Base-by-base conservation (phyloP, 495 filamentous ascomycete species). In the Neurospora tetraspora region DNA sequence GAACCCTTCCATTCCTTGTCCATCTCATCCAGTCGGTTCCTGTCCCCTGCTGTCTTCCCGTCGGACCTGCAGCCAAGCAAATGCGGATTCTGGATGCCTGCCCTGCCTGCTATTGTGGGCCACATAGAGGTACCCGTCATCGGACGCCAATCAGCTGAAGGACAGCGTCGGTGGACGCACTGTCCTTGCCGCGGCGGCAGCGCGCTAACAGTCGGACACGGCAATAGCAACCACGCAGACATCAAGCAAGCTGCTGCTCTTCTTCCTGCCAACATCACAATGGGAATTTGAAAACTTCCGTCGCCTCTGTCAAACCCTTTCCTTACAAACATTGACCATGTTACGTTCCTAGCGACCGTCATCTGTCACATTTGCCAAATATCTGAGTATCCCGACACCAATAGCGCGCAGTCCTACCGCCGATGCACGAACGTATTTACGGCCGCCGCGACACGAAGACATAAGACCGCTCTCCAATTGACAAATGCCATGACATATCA, bases 401-500 rank as follows among this genome's bases (percentile, higher is more conserved):
- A 34, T 65, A 65, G 53, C 27, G 27, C 53, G 53, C 53, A 65
- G 53, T 16, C 14, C 27, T 18, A 65, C 53, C 27, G 53, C 27
- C 53, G 53, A 65, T 65, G 53, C 31, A 34, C 53, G 53, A 65
- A 65, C 53, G 27, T 65, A 34, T 34, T 9, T 65, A 61, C 23
- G 12, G 12, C 53, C 53, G 53, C 53, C 27, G 27, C 53, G 53
- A 61, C 39, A 12, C 65, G 53, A 65, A 72, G 40, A 69, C 39
- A 39, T 36, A 45, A 70, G 71, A 68, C 68, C 68, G 59, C 20
- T 72, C 37, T 40, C 73, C 70, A 43, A 73, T 36, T 65, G 39
- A 37, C 75, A 72, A 71, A 76, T 76, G 76, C 73, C 69, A 84
- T 83, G 81, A 82, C 76, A 75, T 83, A 81, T 78, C 79, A 80